Conservation (phyloP, 2,329 filamentous ascomycete genomes). For the Ophiostoma quercus region DNA sequence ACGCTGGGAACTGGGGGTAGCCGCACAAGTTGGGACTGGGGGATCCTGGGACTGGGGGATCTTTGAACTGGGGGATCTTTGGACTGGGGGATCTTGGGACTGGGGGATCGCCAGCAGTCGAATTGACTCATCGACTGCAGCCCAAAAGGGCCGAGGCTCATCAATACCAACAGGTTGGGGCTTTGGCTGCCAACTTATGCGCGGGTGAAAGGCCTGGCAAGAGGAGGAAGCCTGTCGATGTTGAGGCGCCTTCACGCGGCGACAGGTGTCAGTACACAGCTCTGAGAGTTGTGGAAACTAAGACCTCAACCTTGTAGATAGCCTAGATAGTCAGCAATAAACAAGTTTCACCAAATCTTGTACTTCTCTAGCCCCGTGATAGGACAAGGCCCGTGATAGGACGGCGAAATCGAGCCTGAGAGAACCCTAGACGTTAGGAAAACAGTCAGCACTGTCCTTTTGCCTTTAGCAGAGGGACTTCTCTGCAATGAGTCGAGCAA, state of each 20-base stretch:
- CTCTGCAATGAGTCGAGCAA: too few relatives aligned
- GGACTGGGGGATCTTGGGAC: not conserved
- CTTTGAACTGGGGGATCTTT: not conserved
- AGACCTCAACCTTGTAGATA: conserved; percentile 8
- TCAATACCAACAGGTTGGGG: conserved; percentile 47
- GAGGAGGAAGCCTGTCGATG: conserved; percentile 12
- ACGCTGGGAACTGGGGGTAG: not conserved
- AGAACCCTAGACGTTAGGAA: too few relatives aligned
- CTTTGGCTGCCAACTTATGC: conserved; percentile 32
- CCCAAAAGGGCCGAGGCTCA: not conserved
- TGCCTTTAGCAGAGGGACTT: too few relatives aligned
- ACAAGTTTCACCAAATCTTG: too few relatives aligned
- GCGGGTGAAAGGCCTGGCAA: conserved; percentile 4
- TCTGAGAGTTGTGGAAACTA: not conserved
- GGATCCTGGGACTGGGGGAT: not conserved
- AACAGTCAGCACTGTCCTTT: too few relatives aligned
- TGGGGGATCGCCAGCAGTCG: too few relatives aligned
- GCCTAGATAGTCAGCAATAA: not conserved
- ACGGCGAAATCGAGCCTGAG: too few relatives aligned
- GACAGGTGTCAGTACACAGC: conserved; percentile 12
- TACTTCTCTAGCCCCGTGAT: not conserved
- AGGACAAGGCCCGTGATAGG: too few relatives aligned
- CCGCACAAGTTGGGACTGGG: not conserved
- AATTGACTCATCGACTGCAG: not conserved
- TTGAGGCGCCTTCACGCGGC: conserved; percentile 12